Conservation (phyloP, 2,329 filamentous ascomycete genomes). For the Sclerotinia subarctica region DNA sequence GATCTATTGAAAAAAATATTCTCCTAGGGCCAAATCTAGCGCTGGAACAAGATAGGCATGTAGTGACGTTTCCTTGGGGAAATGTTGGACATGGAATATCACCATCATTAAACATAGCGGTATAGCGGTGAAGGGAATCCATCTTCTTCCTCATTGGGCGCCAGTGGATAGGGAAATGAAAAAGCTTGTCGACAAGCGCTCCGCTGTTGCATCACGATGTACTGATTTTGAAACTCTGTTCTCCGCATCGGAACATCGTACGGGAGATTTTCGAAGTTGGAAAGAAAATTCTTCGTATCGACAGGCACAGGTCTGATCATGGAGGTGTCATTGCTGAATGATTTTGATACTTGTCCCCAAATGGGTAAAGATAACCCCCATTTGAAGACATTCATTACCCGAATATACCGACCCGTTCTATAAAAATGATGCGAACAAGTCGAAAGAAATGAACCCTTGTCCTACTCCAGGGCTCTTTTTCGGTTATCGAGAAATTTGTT, state of each 20-base stretch:
- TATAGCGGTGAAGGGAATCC: slow-evolving; percentile 3
- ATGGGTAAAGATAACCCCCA: neutral
- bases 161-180: slow-evolving; percentile 3
- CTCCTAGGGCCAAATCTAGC: slow-evolving; percentile 2
- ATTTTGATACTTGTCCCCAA: neutral
- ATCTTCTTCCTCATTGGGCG: neutral
- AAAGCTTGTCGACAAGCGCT: neutral
- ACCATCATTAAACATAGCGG: neutral
- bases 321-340: neutral
- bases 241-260: slow-evolving; percentile 11
- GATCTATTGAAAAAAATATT: slow-evolving; percentile 5
- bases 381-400: neutral
- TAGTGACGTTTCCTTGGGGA: slow-evolving; percentile 9
- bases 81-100: neutral
- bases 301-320: neutral
- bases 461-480: neutral
- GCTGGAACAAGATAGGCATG: neutral
- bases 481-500: slow-evolving; percentile 13
- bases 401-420: neutral
- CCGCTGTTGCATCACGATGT: slow-evolving; percentile 16
- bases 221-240: neutral
- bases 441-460: neutral
- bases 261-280: neutral
- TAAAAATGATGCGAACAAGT: neutral
- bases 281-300: neutral